Percentiles rank a stretch among this genome's conserved stretches.
phyloP scores from a whole-genome alignment of 495 filamentous ascomycete species.

The Margaritispora aquatica region DNA sequence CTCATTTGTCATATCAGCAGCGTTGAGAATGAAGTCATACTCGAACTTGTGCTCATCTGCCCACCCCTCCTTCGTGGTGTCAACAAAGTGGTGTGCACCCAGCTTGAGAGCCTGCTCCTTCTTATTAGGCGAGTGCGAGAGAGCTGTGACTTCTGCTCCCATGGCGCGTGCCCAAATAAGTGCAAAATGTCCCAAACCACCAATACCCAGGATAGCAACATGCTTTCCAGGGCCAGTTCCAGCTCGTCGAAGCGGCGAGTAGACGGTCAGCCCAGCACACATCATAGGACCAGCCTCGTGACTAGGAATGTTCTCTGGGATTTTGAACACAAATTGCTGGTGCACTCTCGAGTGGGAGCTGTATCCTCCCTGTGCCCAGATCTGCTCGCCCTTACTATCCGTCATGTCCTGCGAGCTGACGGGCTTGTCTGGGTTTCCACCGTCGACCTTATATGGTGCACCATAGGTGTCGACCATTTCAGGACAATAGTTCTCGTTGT shows the following conservation, averaged over 20 bases:
- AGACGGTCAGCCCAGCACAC: constrained; percentile 72
- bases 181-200: constrained; percentile 66
- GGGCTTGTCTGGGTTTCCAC: constrained; percentile 25
- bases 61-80: constrained; percentile 62
- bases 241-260: constrained; percentile 58
- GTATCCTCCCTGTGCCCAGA: constrained; percentile 59
- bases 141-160: constrained; percentile 60
- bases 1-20: constrained; percentile 59
- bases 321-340: constrained; percentile 70
- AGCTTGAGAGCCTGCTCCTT: constrained; percentile 52
- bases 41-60: constrained; percentile 45
- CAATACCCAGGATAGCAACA: constrained; percentile 64
- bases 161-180: constrained; percentile 57
- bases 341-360: constrained; percentile 67
- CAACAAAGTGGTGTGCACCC: constrained; percentile 60
- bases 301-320: constrained; percentile 60
- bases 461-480: constrained; percentile 61
- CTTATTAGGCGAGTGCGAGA: constrained; percentile 57
- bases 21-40: constrained; percentile 73
- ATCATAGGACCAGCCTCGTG: constrained; percentile 68
- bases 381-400: constrained; percentile 38
- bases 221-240: constrained; percentile 60
- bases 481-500: constrained; percentile 74
- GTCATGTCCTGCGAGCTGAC: constrained; percentile 13
- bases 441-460: constrained; percentile 46